Conservation (phyloP, 1,284 basidiomycete species). For the Rhodotorula glutinis region DNA sequence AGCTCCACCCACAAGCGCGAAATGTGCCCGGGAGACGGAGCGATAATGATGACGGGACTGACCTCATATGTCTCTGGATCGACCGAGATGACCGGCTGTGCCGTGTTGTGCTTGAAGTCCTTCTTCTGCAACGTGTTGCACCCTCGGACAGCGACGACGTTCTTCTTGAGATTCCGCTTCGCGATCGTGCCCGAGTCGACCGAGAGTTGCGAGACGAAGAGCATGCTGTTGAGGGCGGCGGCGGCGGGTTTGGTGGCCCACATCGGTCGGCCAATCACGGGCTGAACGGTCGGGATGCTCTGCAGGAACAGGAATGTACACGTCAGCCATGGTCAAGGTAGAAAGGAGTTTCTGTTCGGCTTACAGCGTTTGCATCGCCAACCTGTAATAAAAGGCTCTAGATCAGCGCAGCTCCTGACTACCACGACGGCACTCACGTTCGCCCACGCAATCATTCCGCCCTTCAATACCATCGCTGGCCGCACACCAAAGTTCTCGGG, state of each 20-base stretch:
- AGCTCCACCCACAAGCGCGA: no score
- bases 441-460: constrained; percentile 86
- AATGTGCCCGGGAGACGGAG: no score
- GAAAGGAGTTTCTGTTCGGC: no score
- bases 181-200: constrained; percentile 62
- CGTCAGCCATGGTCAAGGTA: no score
- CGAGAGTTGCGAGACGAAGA: constrained; percentile 79
- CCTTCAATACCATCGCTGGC: constrained; percentile 90
- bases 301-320: no score
- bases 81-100: constrained; percentile 76
- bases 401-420: background rate
- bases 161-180: constrained; percentile 72
- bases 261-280: constrained; percentile 80
- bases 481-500: constrained; percentile 87
- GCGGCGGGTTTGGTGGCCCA: constrained; percentile 74
- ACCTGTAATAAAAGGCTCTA: constrained; percentile 23
- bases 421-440: constrained; percentile 56
- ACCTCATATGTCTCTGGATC: constrained; percentile 80
- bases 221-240: constrained; percentile 73
- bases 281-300: constrained; percentile 91
- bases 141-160: constrained; percentile 67
- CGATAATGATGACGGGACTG: no score
- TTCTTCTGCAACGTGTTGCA: constrained; percentile 76
- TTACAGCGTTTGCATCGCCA: constrained; percentile 45
- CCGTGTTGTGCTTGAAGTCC: constrained; percentile 90